Base-by-base conservation (phyloP, 352 stramenopile genomes). In the Globisporangium perplexum region DNA sequence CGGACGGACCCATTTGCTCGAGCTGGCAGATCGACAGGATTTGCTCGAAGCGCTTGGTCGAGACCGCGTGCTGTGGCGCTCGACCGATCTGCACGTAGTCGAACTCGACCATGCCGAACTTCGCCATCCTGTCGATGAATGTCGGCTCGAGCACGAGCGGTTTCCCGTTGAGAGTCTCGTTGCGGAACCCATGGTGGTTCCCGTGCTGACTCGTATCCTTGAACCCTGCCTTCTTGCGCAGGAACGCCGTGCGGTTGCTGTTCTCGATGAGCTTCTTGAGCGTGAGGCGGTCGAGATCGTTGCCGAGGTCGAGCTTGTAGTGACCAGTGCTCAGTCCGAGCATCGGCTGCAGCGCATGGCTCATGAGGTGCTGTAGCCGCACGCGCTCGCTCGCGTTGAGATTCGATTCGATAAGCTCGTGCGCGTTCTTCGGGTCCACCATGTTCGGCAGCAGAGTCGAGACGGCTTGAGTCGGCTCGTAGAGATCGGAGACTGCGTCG, bases 231-330 rank as follows among this genome's bases (percentile, higher is more conserved):
- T 83, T 85, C 50, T 85, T 87, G 18, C 78, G 74, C 47, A 88
- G 54, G 50, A 92, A 88, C 17, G 77, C 72, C 23, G 78, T 89
- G 42, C 81, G 80, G 54, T 82, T 91, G 62, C 66, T 85, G 53
- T 88, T 89, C 49, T 92, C 82, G 14, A 92, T 65, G 35, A 92
- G 58, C 53, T 89, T 88, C 52, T 82, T 80, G 22, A 88, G 53
- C 15, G 74, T 83, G 30, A 88, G 55, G 14, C 78, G 71, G 47
- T 92, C 82, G 23, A 90, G 47, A 30, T 83, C 72, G 54, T 74
- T 83, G 50, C 68, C 67, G 43, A 92, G 60, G 52, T 92, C 82
- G 35, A 90, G 65, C 1, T 65, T 63, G 65, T 92, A 92, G 52
- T 89, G 79, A 14, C 77, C 82, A 0, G 79, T 76, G 20, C 59